These are phyloP conservation scores for Penicillium fuscoglaucum DNA, from an alignment of 2,329 filamentous ascomycete genomes.

Conservation along the genomic window DNA sequence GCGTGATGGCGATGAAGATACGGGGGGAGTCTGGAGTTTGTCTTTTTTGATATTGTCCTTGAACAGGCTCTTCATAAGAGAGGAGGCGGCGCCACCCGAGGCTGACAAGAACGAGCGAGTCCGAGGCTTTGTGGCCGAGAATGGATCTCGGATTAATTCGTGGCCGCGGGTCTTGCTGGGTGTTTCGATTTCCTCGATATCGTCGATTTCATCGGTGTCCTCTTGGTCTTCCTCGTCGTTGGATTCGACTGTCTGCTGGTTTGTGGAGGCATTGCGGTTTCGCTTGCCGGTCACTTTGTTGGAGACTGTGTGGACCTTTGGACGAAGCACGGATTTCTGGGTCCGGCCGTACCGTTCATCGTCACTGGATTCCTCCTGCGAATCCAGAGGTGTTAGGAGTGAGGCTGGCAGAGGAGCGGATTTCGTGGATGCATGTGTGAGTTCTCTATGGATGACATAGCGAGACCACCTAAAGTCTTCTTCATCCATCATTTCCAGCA, in stretches of 20 bases:
- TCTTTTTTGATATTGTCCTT: constrained; percentile 11
- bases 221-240: constrained; percentile 31
- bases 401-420: constrained; percentile 29
- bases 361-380: constrained; percentile 36
- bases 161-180: constrained; percentile 27
- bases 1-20: background rate
- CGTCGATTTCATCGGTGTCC: constrained; percentile 17
- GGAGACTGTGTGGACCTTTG: constrained; percentile 42
- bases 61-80: constrained; percentile 24
- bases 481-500: constrained; percentile 41
- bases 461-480: constrained; percentile 44
- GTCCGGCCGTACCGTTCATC: constrained; percentile 37
- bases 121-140: constrained; percentile 19
- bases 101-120: constrained; percentile 14
- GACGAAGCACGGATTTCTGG: constrained; percentile 48
- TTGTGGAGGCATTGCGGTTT: constrained; percentile 33
- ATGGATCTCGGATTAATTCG: constrained; percentile 26
- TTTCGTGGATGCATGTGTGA: constrained; percentile 36
- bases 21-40: constrained; percentile 6
- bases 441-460: constrained; percentile 44
- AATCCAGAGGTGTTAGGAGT: constrained; percentile 38
- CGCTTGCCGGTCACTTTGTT: constrained; percentile 45
- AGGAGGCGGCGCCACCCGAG: constrained; percentile 14
- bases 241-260: constrained; percentile 25
- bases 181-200: constrained; percentile 25